Base-by-base conservation (phyloP, 2,329 filamentous ascomycete species). In the Trichophyton rubrum region DNA sequence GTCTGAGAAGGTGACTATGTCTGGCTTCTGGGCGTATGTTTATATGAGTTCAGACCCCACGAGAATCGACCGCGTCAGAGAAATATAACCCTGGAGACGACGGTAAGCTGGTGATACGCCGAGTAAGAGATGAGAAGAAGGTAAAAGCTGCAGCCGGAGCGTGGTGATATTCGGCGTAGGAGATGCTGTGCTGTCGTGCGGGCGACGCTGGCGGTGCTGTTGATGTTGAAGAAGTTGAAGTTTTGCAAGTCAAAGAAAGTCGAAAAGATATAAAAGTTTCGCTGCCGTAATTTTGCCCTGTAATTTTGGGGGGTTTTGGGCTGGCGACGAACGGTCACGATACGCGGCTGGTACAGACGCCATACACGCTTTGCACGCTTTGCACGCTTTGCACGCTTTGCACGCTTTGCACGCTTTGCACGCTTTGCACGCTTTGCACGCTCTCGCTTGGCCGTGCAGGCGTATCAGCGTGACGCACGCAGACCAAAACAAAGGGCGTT, bases 401-500 rank as follows among this genome's bases (percentile, higher is more conserved):
- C 40, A 43, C 30, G 49, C 59, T 24, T n/a, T n/a, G n/a, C n/a
- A 60, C 62, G 53, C 27, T 45, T 49, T 63, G 61, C 58, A 58
- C 38, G 41, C 41, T 45, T 17, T 58, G 59, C 56, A 35, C 58
- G 24, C 27, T 59, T 58, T 59, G 45, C 40, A 43, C 30, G 49
- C 59, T 24, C n/a, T 43, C n/a, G 15, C 40, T 43, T 43, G 40
- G 40, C 24, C 53, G 24, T 41, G 57, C 56, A 33, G 49, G 49
- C 20, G 59, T 27, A 49, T 57, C 49, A 59, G 24, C 17, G 22
- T 27, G n/a, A 59, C 56, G 56, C 7, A 11, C 15, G 20, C 8
- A 22, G 9, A 40, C 30, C 51, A 55, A 61, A 63, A 63, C 59
- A 61, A 61, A 61, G 57, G 22, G 57, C 53, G 62, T 63, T 63